Conservation (phyloP, 257 asterid genomes). For the Mentha longifolia region DNA sequence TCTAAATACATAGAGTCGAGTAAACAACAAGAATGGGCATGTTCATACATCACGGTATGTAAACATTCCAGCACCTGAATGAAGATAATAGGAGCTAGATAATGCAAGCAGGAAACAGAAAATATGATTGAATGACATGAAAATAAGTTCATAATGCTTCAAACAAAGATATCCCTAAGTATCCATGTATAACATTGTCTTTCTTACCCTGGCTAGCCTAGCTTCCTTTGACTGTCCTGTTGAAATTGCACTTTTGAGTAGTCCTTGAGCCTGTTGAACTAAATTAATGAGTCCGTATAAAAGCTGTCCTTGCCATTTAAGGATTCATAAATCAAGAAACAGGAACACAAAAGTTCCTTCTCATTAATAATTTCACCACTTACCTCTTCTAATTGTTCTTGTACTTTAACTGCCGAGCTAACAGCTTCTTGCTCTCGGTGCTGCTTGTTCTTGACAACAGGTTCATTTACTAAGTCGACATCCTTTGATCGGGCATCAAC, state of each 20-base stretch:
- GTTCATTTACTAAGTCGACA: constrained; percentile 46
- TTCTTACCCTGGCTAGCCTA: constrained; percentile 89
- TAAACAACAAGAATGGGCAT: constrained; percentile 2
- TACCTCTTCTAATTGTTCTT: constrained; percentile 97
- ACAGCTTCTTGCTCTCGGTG: constrained; percentile 53
- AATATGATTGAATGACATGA: background rate
- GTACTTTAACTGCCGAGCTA: constrained; percentile 60
- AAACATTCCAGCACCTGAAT: constrained; percentile 12
- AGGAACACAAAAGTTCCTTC: constrained; percentile 16
- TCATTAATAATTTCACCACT: constrained; percentile 60
- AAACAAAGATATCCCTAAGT: constrained; percentile 23
- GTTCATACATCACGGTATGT: background rate
- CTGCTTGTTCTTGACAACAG: constrained; percentile 54
- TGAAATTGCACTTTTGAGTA: constrained; percentile 81
- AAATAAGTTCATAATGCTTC: constrained; percentile 4
- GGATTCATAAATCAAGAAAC: constrained; percentile 25
- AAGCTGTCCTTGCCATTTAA: constrained; percentile 31
- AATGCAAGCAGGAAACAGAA: constrained; percentile 2
- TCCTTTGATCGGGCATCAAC: constrained; percentile 46
- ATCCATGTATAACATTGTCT: constrained; percentile 25
- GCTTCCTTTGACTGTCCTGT: constrained; percentile 99
- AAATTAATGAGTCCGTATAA: constrained; percentile 40
- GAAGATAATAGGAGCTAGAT: constrained; percentile 19
- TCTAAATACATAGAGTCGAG: constrained; percentile 13
- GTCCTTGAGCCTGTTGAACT: constrained; percentile 88